These are phyloP conservation scores for Penicillium griseofulvum DNA, from an alignment of 2,329 filamentous ascomycete species.

Conservation along the genomic window DNA sequence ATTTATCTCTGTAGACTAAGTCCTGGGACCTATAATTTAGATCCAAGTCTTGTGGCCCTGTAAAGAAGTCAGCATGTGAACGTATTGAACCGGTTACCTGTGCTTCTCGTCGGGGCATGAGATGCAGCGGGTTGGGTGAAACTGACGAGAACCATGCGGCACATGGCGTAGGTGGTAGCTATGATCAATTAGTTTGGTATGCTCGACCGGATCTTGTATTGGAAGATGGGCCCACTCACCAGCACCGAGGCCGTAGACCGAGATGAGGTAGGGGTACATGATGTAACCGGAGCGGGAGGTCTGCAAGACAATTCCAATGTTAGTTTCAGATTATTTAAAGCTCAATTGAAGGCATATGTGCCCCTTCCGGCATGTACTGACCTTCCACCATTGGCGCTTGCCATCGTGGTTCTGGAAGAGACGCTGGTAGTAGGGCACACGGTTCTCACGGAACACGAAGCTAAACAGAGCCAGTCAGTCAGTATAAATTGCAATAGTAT, in stretches of 20 bases:
- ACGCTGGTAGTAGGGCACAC: slow-evolving; percentile 65
- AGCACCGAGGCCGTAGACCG: slow-evolving; percentile 49
- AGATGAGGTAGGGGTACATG: slow-evolving; percentile 60
- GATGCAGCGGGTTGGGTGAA: background rate
- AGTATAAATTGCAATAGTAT: slow-evolving; percentile 13
- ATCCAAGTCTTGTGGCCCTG: slow-evolving; percentile 63
- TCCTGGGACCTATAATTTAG: slow-evolving; percentile 55
- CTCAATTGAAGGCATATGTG: background rate
- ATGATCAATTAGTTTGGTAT: slow-evolving; percentile 8
- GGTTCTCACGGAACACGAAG: slow-evolving; percentile 63
- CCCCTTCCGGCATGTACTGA: slow-evolving; percentile 41
- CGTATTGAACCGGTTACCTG: background rate
- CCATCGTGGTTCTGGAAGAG: slow-evolving; percentile 66
- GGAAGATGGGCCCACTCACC: slow-evolving; percentile 39
- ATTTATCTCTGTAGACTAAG: slow-evolving; percentile 50
- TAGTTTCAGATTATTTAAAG: slow-evolving; percentile 9
- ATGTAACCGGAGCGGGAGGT: slow-evolving; percentile 56
- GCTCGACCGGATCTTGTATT: slow-evolving; percentile 1
- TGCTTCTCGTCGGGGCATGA: background rate
- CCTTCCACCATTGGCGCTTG: slow-evolving; percentile 66
- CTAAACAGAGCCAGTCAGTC: slow-evolving; percentile 29
- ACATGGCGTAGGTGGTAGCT: slow-evolving; percentile 44
- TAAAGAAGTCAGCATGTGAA: slow-evolving; percentile 23
- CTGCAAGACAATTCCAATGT: slow-evolving; percentile 31
- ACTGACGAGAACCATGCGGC: slow-evolving; percentile 46